Conservation (phyloP, 2,329 filamentous ascomycete species). For the Alternaria gansuensis region DNA sequence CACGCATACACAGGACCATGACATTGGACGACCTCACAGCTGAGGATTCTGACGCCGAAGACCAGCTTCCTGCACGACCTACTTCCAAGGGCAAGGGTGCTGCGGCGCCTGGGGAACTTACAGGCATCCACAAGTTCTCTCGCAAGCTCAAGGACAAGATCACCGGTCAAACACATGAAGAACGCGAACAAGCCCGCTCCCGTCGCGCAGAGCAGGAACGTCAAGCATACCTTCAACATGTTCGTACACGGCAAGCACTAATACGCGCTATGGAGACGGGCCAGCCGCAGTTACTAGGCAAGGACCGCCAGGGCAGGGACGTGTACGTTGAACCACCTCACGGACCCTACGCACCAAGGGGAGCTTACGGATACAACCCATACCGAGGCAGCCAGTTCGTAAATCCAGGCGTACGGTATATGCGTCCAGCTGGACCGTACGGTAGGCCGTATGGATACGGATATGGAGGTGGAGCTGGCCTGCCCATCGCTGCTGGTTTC, state of each 20-base stretch:
- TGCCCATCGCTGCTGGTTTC: conserved; percentile 49
- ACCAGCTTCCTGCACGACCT: conserved; percentile 28
- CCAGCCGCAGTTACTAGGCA: conserved; percentile 64
- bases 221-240: conserved; percentile 62
- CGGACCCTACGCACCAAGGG: conserved; percentile 36
- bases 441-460: conserved; percentile 49
- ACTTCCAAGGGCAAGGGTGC: conserved; percentile 16
- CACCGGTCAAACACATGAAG: conserved; percentile 64
- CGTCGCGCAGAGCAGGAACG: conserved; percentile 61
- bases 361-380: conserved; percentile 57
- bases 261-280: conserved; percentile 62
- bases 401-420: conserved; percentile 59
- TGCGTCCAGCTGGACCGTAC: conserved; percentile 61
- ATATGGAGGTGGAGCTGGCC: conserved; percentile 52
- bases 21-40: conserved; percentile 59
- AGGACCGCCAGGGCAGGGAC: conserved; percentile 63
- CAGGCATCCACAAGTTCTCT: conserved; percentile 58
- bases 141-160: conserved; percentile 68
- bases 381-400: conserved; percentile 58
- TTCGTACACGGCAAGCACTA: conserved; percentile 62
- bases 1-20: conserved; percentile 48
- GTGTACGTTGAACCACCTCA: conserved; percentile 67
- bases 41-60: conserved; percentile 47
- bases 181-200: conserved; percentile 60
- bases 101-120: conserved; percentile 31